Conservation (phyloP, 345 rosid species). For the Cochlearia excelsa region DNA sequence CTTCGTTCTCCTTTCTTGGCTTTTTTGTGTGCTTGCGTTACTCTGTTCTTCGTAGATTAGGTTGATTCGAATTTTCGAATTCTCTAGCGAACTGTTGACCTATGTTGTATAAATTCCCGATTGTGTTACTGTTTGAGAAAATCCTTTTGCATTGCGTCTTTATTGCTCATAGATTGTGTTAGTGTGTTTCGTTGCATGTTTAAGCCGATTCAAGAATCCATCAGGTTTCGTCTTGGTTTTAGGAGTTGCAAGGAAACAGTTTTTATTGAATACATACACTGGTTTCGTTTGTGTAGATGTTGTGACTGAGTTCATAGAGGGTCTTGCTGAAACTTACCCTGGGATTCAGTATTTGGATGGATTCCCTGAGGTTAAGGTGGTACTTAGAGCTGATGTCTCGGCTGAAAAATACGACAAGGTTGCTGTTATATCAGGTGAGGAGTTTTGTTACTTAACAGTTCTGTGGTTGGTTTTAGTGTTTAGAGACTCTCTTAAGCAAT, state of each 20-base stretch:
- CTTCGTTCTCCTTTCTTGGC: slow-evolving; percentile 5
- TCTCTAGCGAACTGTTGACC: slow-evolving; percentile 30
- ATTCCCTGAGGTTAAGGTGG: slow-evolving; percentile 97
- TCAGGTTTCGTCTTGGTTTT: slow-evolving; percentile 1
- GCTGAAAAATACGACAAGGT: slow-evolving; percentile 69
- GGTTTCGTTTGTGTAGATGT: slow-evolving; percentile 51
- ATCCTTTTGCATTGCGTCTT: slow-evolving; percentile 17
- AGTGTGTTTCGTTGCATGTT: slow-evolving; percentile 29
- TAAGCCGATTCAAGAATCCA: slow-evolving; percentile 6
- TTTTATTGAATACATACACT: neutral
- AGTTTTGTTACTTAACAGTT: neutral
- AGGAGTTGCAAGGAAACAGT: slow-evolving; percentile 9
- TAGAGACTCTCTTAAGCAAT: slow-evolving; percentile 14
- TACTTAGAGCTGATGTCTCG: slow-evolving; percentile 81
- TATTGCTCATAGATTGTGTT: slow-evolving; percentile 18
- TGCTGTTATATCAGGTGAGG: slow-evolving; percentile 85
- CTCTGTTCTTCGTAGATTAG: slow-evolving; percentile 19
- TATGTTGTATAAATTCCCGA: slow-evolving; percentile 16
- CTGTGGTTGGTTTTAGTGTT: neutral
- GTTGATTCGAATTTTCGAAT: slow-evolving; percentile 20
- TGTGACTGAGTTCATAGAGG: slow-evolving; percentile 94
- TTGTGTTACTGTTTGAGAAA: slow-evolving; percentile 25
- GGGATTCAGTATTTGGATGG: slow-evolving; percentile 90
- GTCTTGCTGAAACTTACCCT: slow-evolving; percentile 86
- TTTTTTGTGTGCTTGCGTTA: neutral